phyloP scores from a whole-genome alignment of 768 basidiomycete genomes.

The Termitomyces sp. region DNA sequence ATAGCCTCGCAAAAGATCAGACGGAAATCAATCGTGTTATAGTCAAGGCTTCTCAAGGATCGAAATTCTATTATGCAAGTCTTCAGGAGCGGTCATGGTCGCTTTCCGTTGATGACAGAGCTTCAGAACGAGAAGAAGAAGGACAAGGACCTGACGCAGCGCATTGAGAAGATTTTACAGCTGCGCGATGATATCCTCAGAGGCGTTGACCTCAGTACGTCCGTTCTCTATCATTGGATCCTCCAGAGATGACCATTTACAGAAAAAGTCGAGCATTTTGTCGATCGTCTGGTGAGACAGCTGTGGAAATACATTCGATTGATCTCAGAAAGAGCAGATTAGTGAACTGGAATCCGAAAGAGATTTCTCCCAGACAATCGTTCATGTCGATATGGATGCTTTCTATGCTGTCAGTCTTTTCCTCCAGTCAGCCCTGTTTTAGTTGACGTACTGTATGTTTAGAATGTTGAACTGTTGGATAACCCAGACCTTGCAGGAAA shows the following conservation, averaged over 20 bases:
- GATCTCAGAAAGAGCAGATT: constrained; percentile 35
- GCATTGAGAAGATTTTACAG: constrained; percentile 66
- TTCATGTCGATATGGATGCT: constrained; percentile 96
- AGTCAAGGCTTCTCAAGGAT: constrained; percentile 87
- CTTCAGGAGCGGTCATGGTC: neutral
- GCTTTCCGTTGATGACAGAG: neutral
- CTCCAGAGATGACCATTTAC: neutral
- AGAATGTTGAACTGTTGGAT: constrained; percentile 69
- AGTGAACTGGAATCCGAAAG: constrained; percentile 66
- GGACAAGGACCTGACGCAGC: constrained; percentile 77
- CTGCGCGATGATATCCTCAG: constrained; percentile 53
- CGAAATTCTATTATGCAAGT: constrained; percentile 82
- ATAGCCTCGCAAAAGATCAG: constrained; percentile 69
- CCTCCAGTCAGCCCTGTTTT: neutral
- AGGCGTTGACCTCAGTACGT: constrained; percentile 52
- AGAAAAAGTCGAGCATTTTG: constrained; percentile 59
- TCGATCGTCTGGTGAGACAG: constrained; percentile 62
- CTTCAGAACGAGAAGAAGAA: constrained; percentile 82
- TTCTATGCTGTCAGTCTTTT: constrained; percentile 59
- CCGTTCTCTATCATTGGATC: constrained; percentile 7
- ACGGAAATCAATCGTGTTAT: constrained; percentile 85
- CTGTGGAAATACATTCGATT: neutral
- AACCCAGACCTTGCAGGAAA: constrained; percentile 62
- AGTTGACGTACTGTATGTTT: neutral
- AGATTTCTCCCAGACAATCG: constrained; percentile 79